A percentile compares a stretch with the other conserved stretches of the same genome.
phyloP scores from a whole-genome alignment of 2,329 filamentous ascomycete species.

The Monosporascus sp. region DNA sequence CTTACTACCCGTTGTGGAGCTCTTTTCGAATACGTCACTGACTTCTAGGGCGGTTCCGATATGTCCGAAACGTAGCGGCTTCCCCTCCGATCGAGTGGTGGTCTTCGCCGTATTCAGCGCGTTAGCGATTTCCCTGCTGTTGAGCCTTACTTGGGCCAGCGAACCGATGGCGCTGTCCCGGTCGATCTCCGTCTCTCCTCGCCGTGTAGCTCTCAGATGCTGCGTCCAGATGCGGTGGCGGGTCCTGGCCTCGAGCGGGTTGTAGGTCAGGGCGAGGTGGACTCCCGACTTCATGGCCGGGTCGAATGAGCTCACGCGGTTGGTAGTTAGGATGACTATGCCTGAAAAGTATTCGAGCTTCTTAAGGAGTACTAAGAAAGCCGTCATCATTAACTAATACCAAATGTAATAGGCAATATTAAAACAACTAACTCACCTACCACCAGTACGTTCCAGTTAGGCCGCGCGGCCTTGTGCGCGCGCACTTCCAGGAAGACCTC shows the following conservation, averaged over 20 bases:
- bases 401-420: too few species aligned
- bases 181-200: slow-evolving; percentile 8
- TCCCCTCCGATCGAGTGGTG: slow-evolving; percentile 18
- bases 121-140: slow-evolving; percentile 23
- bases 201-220: slow-evolving; percentile 11
- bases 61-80: slow-evolving; percentile 15
- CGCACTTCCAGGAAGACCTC: slow-evolving; percentile 26
- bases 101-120: slow-evolving; percentile 20
- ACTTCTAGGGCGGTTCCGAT: slow-evolving; percentile 24
- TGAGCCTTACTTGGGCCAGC: slow-evolving; percentile 11
- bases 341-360: slow-evolving; percentile 37
- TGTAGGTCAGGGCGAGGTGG: slow-evolving; percentile 32
- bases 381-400: too few species aligned
- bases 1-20: neutral
- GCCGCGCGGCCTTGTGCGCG: slow-evolving; percentile 8
- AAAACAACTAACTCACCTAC: slow-evolving; percentile 11
- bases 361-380: slow-evolving; percentile 30
- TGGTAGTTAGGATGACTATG: slow-evolving; percentile 40
- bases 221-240: slow-evolving; percentile 21
- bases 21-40: slow-evolving; percentile 17
- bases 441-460: slow-evolving; percentile 19
- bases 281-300: slow-evolving; percentile 38
- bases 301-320: slow-evolving; percentile 32
- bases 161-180: slow-evolving; percentile 5
- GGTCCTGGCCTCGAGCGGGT: slow-evolving; percentile 11